Evolutionary conservation across 495 filamentous ascomycete species (phyloP).

Genomic region (Haplographium delicatum): DNA sequence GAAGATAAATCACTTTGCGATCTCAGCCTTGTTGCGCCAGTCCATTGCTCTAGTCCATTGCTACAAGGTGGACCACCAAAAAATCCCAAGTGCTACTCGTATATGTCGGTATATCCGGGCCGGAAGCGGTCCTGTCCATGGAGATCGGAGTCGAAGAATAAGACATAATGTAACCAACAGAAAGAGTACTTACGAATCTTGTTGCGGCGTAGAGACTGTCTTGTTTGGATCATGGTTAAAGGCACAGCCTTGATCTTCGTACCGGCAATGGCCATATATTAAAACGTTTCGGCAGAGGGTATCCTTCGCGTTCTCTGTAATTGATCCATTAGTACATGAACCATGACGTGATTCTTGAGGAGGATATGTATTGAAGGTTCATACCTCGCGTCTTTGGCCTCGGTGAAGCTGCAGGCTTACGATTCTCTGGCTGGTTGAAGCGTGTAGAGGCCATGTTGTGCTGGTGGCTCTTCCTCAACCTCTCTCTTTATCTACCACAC

Average conservation of each 20-base stretch:
- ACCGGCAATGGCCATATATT: constrained; percentile 91
- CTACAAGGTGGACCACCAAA: too few relatives aligned
- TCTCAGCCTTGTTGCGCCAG: too few relatives aligned
- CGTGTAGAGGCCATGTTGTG: constrained; percentile 24
- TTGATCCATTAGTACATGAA: constrained; percentile 9
- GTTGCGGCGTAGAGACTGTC: constrained; percentile 35
- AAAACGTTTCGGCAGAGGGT: constrained; percentile 89
- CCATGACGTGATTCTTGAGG: not conserved
- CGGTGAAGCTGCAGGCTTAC: constrained; percentile 45
- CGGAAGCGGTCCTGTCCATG: too few relatives aligned
- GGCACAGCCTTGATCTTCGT: constrained; percentile 80
- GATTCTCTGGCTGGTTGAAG: constrained; percentile 24
- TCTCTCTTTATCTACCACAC: constrained; percentile 21
- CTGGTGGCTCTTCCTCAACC: constrained; percentile 3
- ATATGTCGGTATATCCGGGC: too few relatives aligned
- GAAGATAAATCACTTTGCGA: too few relatives aligned
- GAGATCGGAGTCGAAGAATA: too few relatives aligned
- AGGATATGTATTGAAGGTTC: constrained; percentile 23
- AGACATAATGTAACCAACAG: too few relatives aligned
- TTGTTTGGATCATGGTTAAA: constrained; percentile 84
- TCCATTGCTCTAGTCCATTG: too few relatives aligned
- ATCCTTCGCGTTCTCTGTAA: constrained; percentile 68
- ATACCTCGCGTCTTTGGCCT: constrained; percentile 60
- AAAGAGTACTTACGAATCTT: constrained; percentile 52
- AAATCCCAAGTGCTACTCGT: too few relatives aligned